Evolutionary conservation across 768 basidiomycete genomes (phyloP), one percentile per base, ranked within the genome.

Genomic region (Cystobasidium tubakii): DNA sequence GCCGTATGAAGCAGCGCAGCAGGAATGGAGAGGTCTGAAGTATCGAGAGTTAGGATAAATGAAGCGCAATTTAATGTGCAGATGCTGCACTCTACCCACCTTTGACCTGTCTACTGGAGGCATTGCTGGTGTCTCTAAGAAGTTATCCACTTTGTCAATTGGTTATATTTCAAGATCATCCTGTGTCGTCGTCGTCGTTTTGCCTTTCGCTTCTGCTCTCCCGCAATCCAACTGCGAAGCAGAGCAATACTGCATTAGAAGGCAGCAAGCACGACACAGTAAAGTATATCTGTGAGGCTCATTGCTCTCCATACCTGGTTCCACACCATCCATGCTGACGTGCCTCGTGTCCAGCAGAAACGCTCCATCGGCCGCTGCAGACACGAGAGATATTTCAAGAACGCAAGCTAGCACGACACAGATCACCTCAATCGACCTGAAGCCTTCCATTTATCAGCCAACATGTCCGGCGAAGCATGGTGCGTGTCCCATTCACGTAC

Each of bases 21-120:
- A 79, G 74, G 17, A 75, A 78, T 0, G 78, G 78, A 33, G 74
- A 75, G 13, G 76, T 76, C 78, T 77, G 72, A 1, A 15, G 0
- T 57, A 2, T 25, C 3, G 12, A 44, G 10, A 3, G 10, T 10
- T 3, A 43, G 29, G 42, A 17, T 25, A 25, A 13, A 0, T 0
- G 17, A 7, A n/a, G 21, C 46, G 21, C 4, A 4, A 50, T 3
- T 3, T 12, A n/a, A 19, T n/a, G 62, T 34, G 33, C 19, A 7
- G 25, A 50, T 17, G 1, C n/a, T 1, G 21, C 21, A 39, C 6
- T 39, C 39, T 15, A 39, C 39, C 15, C 39, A 75, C 76, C 76
- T 76, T 76, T 19, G 66, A 60, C 36, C 75, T 66, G 60, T 77
- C 78, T 34, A 77, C 69, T 27, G 44, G 43, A 33, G 42, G 27